A percentile compares a stretch with the other conserved stretches of the same genome.
phyloP scores from a whole-genome alignment of 139 green algal species.

The Tetradesmus lagerheimii region DNA sequence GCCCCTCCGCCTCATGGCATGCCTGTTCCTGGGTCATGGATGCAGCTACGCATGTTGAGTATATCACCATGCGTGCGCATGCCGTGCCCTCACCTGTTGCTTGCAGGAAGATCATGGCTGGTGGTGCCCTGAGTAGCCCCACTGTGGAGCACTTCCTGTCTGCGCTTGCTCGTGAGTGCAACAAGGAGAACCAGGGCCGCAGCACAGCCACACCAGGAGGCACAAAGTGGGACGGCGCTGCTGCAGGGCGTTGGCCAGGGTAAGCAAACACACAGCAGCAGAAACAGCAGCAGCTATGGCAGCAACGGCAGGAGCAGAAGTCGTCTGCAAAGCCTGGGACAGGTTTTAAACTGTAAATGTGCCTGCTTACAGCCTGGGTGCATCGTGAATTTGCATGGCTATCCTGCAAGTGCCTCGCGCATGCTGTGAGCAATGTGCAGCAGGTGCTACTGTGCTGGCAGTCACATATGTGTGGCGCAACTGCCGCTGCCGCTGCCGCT shows the following conservation, averaged over 20 bases:
- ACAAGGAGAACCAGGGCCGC: constrained; percentile 44
- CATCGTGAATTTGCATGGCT: too few species aligned
- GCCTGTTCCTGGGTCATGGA: neutral
- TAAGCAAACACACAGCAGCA: neutral
- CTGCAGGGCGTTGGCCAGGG: neutral
- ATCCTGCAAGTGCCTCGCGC: too few species aligned
- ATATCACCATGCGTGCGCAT: neutral
- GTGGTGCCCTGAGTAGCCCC: neutral
- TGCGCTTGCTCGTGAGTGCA: neutral
- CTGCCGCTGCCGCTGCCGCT: neutral
- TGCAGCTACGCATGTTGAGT: neutral
- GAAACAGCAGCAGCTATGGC: neutral
- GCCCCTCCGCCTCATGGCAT: too few species aligned
- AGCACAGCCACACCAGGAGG: neutral
- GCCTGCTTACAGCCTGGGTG: too few species aligned
- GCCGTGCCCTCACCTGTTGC: neutral
- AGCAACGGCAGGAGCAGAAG: neutral
- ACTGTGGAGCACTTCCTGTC: constrained; percentile 14
- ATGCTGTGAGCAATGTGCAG: too few species aligned
- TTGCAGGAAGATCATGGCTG: constrained; percentile 11
- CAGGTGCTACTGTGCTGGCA: too few species aligned
- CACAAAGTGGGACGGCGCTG: neutral
- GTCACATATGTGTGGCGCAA: neutral
- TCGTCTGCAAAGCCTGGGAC: too few species aligned
- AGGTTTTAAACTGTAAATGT: too few species aligned